phyloP scores from a whole-genome alignment of 768 basidiomycete genomes.

The Boletus barrowsii region DNA sequence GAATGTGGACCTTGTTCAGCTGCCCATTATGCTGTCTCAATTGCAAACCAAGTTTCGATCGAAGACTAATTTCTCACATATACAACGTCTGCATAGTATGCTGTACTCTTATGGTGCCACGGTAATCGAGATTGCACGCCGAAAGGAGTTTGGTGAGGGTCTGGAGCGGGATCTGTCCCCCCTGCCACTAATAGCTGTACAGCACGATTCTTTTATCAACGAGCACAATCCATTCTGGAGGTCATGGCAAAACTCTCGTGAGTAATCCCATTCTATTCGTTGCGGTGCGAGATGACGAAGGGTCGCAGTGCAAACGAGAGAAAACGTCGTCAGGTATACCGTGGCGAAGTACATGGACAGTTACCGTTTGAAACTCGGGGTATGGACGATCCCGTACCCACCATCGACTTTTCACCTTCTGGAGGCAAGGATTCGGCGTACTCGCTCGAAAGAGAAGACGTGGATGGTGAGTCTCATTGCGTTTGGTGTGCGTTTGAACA shows the following conservation, averaged over 20 bases:
- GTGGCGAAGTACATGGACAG: conserved; percentile 78
- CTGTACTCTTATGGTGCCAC: conserved; percentile 91
- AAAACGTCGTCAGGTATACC: conserved; percentile 81
- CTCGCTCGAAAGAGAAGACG: conserved; percentile 62
- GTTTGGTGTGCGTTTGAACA: conserved; percentile 10
- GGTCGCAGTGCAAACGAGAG: conserved; percentile 63
- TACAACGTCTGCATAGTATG: conserved; percentile 85
- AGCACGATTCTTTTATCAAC: conserved; percentile 80
- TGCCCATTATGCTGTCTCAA: conserved; percentile 60
- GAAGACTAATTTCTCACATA: conserved; percentile 86
- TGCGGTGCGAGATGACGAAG: conserved; percentile 1
- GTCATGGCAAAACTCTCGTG: conserved; percentile 87
- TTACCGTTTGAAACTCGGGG: conserved; percentile 83
- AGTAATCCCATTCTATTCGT: conserved; percentile 28
- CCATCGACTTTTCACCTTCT: conserved; percentile 73
- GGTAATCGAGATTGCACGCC: conserved; percentile 83
- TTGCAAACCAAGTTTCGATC: conserved; percentile 73
- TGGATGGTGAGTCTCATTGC: conserved; percentile 65
- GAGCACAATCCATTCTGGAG: conserved; percentile 78
- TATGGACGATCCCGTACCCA: conserved; percentile 77
- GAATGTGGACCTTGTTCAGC: conserved; percentile 75
- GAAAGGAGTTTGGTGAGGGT: conserved; percentile 81
- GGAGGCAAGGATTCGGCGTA: conserved; percentile 63
- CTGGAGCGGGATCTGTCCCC: background rate
- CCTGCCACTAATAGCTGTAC: conserved; percentile 5